Evolutionary conservation across 176 grass and related monocot genomes (phyloP).

Genomic region (Cymbopogon citratus): DNA sequence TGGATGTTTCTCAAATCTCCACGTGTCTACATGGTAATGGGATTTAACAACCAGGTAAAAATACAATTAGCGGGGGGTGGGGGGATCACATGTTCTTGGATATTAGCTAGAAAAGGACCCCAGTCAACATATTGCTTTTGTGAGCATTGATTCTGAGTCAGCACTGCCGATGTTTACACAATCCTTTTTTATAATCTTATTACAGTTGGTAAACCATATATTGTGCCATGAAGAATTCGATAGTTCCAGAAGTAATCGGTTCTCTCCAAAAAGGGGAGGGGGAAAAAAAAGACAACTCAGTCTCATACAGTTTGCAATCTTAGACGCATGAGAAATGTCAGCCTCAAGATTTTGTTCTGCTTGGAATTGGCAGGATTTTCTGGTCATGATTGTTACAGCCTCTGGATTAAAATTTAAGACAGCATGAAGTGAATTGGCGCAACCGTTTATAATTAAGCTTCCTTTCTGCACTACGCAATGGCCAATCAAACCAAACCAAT

Average conservation of each 20-base stretch:
- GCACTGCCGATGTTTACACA: background rate
- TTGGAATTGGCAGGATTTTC: background rate
- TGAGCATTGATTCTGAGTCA: conserved; percentile 20
- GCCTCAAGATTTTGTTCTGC: background rate
- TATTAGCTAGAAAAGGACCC: background rate
- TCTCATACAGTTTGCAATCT: background rate
- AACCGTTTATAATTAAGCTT: no score
- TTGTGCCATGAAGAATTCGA: background rate
- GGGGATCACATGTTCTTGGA: background rate
- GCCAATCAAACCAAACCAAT: no score
- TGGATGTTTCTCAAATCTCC: conserved; percentile 2
- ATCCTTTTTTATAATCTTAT: background rate
- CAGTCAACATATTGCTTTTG: conserved; percentile 5
- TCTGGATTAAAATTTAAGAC: no score
- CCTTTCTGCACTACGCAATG: no score
- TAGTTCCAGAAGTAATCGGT: background rate
- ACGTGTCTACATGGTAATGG: background rate
- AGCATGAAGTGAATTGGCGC: no score
- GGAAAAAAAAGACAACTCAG: background rate
- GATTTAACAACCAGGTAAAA: background rate
- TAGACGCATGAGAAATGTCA: background rate
- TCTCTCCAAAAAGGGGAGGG: background rate
- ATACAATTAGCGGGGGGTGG: background rate
- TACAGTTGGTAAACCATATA: background rate
- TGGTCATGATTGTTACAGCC: background rate